These are phyloP conservation scores for Forsythia viridissima DNA, from an alignment of 257 asterid genomes.

Conservation along the genomic window DNA sequence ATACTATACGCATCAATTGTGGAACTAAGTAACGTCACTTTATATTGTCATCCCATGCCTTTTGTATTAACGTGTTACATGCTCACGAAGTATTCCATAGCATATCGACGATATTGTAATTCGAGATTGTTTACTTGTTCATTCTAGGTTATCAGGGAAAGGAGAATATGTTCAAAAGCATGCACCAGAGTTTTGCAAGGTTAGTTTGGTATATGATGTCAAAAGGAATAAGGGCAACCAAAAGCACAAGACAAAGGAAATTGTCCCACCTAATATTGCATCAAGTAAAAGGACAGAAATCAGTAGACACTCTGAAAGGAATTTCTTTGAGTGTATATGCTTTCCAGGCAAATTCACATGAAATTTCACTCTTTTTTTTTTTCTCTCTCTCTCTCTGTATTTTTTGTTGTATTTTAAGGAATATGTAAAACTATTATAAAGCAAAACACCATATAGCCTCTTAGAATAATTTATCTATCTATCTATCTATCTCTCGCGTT, in stretches of 20 bases:
- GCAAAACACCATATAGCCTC: not conserved
- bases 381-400: not conserved
- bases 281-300: constrained; percentile 29
- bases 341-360: constrained; percentile 50
- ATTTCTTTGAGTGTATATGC: constrained; percentile 65
- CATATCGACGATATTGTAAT: no score
- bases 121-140: not conserved
- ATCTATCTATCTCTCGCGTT: no score
- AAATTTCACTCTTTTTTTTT: not conserved
- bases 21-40: no score
- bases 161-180: constrained; percentile 66
- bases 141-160: constrained; percentile 48
- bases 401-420: not conserved
- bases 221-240: constrained; percentile 31
- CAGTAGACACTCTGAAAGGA: constrained; percentile 36
- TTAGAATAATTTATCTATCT: no score
- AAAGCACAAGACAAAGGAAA: constrained; percentile 26
- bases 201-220: constrained; percentile 47
- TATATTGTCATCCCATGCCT: no score
- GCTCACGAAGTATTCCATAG: no score
- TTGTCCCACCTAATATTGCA: constrained; percentile 19
- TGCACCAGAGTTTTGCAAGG: constrained; percentile 70
- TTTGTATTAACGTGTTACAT: no score
- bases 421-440: not conserved
- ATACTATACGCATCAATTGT: no score